Percentiles rank a stretch among this genome's conserved stretches.
phyloP scores from a whole-genome alignment of 176 grass and related monocot species.

The Aegilops sharonensis region DNA sequence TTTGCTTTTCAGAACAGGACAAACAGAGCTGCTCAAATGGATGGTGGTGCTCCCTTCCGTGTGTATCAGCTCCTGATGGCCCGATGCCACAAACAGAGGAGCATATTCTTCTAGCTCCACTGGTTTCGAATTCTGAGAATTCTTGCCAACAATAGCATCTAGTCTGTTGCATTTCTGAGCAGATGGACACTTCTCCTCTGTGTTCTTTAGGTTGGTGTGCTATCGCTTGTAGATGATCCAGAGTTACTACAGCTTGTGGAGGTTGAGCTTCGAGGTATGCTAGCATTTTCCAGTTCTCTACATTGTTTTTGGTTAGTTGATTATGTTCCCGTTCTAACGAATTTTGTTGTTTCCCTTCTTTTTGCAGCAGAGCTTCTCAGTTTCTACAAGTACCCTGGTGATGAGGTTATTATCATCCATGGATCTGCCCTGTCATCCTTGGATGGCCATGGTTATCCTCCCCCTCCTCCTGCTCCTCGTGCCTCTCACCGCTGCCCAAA shows the following conservation, averaged over 20 bases:
- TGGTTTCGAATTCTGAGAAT: conserved; percentile 28
- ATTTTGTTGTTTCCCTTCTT: background rate
- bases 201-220: conserved; percentile 67
- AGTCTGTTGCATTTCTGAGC: background rate
- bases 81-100: conserved; percentile 89
- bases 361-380: conserved; percentile 55
- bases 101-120: conserved; percentile 81
- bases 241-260: conserved; percentile 77
- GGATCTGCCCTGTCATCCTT: conserved; percentile 54
- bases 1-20: background rate
- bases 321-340: background rate
- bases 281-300: background rate
- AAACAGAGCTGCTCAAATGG: conserved; percentile 79
- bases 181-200: background rate
- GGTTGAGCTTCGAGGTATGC: conserved; percentile 71
- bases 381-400: conserved; percentile 85
- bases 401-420: conserved; percentile 78
- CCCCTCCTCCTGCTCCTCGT: background rate
- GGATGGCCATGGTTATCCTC: background rate
- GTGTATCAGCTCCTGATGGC: conserved; percentile 74
- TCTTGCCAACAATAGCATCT: background rate
- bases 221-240: conserved; percentile 84
- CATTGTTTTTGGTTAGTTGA: background rate
- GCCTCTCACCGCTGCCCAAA: background rate
- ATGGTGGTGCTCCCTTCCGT: conserved; percentile 78